Evolutionary conservation across 2,329 filamentous ascomycete species (phyloP).

Genomic region (Neofusicoccum cordaticola): DNA sequence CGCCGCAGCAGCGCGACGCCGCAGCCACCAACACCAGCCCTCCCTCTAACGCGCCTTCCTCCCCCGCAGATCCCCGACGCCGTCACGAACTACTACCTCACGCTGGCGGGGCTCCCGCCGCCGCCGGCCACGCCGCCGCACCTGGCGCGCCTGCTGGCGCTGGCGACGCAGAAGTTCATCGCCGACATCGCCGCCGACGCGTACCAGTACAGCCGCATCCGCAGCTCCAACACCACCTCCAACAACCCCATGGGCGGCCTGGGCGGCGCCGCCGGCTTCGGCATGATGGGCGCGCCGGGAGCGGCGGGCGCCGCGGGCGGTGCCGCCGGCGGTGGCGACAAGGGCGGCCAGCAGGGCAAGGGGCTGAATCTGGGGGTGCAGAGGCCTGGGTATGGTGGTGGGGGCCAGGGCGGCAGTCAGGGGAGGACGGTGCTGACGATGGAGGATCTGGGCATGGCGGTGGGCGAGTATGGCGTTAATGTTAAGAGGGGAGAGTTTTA

Average conservation of each 20-base stretch:
- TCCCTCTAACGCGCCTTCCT: neutral
- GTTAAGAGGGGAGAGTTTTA: slow-evolving; percentile 98
- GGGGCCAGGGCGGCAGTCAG: slow-evolving; percentile 82
- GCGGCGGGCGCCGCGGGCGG: slow-evolving; percentile 41
- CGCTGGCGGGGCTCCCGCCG: slow-evolving; percentile 87
- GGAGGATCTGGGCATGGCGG: slow-evolving; percentile 98
- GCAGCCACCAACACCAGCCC: neutral
- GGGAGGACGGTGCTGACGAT: slow-evolving; percentile 94
- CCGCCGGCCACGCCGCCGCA: slow-evolving; percentile 87
- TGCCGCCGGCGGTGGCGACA: slow-evolving; percentile 29
- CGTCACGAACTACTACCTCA: slow-evolving; percentile 97
- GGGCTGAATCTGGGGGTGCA: slow-evolving; percentile 49
- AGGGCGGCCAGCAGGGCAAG: slow-evolving; percentile 37
- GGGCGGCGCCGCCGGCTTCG: slow-evolving; percentile 70
- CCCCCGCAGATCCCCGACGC: slow-evolving; percentile 81
- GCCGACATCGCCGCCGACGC: slow-evolving; percentile 96
- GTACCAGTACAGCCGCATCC: slow-evolving; percentile 95
- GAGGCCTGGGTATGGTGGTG: slow-evolving; percentile 63
- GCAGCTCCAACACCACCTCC: slow-evolving; percentile 83
- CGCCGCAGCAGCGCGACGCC: slow-evolving; percentile 17
- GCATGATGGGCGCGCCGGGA: slow-evolving; percentile 58
- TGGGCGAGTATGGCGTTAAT: slow-evolving; percentile 95
- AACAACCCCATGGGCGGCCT: slow-evolving; percentile 91
- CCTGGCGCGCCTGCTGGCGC: slow-evolving; percentile 86
- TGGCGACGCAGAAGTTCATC: slow-evolving; percentile 99